Percentiles rank a stretch among this genome's conserved stretches.
Evolutionary conservation across 805 yeast genomes (phyloP).

Genomic region (Hyphopichia homilentoma): DNA sequence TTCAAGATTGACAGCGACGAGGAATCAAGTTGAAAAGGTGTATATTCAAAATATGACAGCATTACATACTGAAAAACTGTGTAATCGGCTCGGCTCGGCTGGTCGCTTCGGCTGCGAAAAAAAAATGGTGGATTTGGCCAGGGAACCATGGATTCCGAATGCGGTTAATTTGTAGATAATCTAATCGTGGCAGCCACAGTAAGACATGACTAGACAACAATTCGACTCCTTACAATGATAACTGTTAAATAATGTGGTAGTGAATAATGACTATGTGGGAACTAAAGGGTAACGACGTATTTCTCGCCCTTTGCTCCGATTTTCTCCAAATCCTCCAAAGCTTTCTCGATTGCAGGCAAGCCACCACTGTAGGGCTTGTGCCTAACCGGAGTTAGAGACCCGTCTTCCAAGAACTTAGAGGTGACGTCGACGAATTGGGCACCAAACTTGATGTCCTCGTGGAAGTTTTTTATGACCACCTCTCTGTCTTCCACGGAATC

Average conservation of each 20-base stretch:
- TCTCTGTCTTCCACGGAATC: slow-evolving; percentile 23
- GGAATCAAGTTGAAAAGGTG: slow-evolving; percentile 6
- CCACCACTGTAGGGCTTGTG: slow-evolving; percentile 33
- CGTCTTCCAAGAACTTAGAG: slow-evolving; percentile 21
- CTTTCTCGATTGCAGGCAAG: slow-evolving; percentile 26
- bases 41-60: too few species aligned
- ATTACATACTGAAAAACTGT: too few species aligned
- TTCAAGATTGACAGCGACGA: slow-evolving; percentile 18
- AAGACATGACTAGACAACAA: too few species aligned
- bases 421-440: slow-evolving; percentile 29
- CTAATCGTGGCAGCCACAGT: too few species aligned
- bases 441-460: slow-evolving; percentile 40
- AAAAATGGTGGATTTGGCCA: too few species aligned
- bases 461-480: slow-evolving; percentile 40
- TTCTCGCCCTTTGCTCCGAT: slow-evolving; percentile 43
- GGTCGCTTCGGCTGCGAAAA: slow-evolving; percentile 1
- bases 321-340: slow-evolving; percentile 34
- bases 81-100: neutral
- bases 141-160: too few species aligned
- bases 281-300: slow-evolving; percentile 26
- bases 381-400: slow-evolving; percentile 28
- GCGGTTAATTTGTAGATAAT: too few species aligned
- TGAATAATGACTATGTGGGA: neutral
- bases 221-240: too few species aligned
- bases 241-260: neutral